These are phyloP conservation scores for Guadua angustifolia DNA, from an alignment of 176 grass and related monocot genomes.

Conservation along the genomic window DNA sequence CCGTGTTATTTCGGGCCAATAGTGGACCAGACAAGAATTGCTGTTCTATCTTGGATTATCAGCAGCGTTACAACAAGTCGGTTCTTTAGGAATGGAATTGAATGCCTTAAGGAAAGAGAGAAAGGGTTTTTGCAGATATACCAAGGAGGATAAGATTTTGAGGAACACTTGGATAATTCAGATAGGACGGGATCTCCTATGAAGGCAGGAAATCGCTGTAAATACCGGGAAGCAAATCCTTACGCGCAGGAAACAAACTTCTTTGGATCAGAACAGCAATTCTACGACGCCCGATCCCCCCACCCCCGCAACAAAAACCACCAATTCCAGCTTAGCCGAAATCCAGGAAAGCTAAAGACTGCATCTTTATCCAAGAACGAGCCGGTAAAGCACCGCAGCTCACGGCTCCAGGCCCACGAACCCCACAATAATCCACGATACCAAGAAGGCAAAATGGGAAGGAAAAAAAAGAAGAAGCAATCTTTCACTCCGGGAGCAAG, in stretches of 20 bases:
- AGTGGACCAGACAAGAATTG: background rate
- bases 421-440: slow-evolving; percentile 18
- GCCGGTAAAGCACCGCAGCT: background rate
- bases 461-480: background rate
- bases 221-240: slow-evolving; percentile 7
- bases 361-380: slow-evolving; percentile 2
- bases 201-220: slow-evolving; percentile 18
- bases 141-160: background rate
- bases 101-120: background rate
- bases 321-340: background rate
- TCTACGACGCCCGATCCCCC: background rate
- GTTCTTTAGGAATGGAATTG: background rate
- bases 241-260: background rate
- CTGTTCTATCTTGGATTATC: background rate
- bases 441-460: background rate
- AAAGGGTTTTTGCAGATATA: background rate
- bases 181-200: slow-evolving; percentile 27
- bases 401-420: background rate
- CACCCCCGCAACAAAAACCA: background rate
- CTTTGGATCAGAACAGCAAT: background rate
- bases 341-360: background rate
- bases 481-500: slow-evolving; percentile 29
- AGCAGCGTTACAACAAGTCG: background rate
- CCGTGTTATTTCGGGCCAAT: background rate
- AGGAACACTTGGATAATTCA: background rate